Evolutionary conservation across 2,329 filamentous ascomycete genomes (phyloP).

Genomic region (Juglanconis juglandina): DNA sequence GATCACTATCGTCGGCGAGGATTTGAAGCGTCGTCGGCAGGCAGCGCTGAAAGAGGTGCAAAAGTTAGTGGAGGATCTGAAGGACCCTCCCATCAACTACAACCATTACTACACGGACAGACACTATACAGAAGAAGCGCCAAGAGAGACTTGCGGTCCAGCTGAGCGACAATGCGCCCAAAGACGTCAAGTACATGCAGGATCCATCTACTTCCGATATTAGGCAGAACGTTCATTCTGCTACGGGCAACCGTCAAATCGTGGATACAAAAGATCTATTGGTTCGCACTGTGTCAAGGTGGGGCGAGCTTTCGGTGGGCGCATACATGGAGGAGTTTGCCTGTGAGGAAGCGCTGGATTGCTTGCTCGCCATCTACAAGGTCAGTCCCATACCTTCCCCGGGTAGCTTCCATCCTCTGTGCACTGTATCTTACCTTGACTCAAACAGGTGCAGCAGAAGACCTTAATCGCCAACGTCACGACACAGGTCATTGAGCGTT

Average conservation of each 20-base stretch:
- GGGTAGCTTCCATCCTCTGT: no score
- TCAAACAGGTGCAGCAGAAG: neutral
- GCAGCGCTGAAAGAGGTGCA: neutral
- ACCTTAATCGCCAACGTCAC: slow-evolving; percentile 5
- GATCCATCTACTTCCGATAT: no score
- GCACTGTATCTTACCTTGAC: no score
- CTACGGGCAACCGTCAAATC: no score
- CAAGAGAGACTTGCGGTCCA: neutral
- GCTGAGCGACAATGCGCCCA: neutral
- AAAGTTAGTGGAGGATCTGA: neutral
- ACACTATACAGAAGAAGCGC: neutral
- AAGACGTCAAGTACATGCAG: no score
- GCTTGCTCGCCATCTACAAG: slow-evolving; percentile 9
- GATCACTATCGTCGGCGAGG: neutral
- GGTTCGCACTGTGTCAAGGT: neutral
- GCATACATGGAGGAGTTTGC: slow-evolving; percentile 9
- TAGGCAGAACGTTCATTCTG: no score
- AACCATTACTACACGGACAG: slow-evolving; percentile 7
- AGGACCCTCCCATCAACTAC: slow-evolving; percentile 1
- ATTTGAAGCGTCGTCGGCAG: neutral
- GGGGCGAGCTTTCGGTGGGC: neutral
- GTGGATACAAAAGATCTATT: no score
- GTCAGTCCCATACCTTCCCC: neutral
- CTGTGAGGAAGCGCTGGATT: slow-evolving; percentile 1
- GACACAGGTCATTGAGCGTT: slow-evolving; percentile 8